These are phyloP conservation scores for Entrophospora sp. DNA, from an alignment of 192 early-diverging fungal genomes.

Conservation along the genomic window DNA sequence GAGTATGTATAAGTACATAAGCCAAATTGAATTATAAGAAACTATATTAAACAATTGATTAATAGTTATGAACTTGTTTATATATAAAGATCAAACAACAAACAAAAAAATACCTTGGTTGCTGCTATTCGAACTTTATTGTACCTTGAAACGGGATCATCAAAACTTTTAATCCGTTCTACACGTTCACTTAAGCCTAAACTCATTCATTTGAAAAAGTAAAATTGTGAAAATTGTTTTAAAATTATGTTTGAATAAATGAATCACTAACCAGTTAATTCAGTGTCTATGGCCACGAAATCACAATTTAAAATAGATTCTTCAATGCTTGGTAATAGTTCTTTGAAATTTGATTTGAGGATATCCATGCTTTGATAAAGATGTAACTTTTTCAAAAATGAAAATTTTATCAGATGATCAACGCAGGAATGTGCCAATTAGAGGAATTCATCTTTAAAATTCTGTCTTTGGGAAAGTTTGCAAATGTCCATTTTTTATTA, in stretches of 20 bases:
- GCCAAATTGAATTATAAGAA: slow-evolving; percentile 70
- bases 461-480: no score
- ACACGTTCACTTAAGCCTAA: slow-evolving; percentile 27
- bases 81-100: no score
- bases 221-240: neutral
- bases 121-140: slow-evolving; percentile 25
- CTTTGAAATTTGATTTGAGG: slow-evolving; percentile 51
- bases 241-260: neutral
- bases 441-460: no score
- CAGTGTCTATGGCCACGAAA: slow-evolving; percentile 74
- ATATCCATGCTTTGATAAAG: no score
- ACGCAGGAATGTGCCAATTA: no score
- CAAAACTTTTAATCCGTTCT: slow-evolving; percentile 20
- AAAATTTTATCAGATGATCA: no score
- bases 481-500: no score
- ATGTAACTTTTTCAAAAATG: no score
- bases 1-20: slow-evolving; percentile 74
- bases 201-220: neutral
- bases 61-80: neutral
- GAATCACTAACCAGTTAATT: slow-evolving; percentile 59
- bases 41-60: slow-evolving; percentile 10
- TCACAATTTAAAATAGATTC: slow-evolving; percentile 58
- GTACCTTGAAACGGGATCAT: slow-evolving; percentile 29
- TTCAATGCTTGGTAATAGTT: slow-evolving; percentile 45
- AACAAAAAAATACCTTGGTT: slow-evolving; percentile 12